Evolutionary conservation across 768 basidiomycete species (phyloP), one percentile per base, ranked within the genome.

Genomic region (Leccinum uliginosum): DNA sequence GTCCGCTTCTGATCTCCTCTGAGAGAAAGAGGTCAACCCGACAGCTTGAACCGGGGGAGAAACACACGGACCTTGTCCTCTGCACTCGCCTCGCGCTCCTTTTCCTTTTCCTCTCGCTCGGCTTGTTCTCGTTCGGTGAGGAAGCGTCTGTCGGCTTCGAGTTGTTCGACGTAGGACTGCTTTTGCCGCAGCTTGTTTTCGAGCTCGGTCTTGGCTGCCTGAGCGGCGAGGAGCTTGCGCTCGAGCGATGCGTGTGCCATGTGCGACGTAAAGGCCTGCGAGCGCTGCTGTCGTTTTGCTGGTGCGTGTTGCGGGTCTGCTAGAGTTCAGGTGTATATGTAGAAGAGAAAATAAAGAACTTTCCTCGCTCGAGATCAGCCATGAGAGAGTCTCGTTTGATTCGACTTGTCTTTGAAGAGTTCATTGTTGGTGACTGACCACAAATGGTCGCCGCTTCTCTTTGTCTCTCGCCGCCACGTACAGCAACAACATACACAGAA

Each of bases 101-200:
- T 68, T 55, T 89, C 84, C 69, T 82, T 87, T 69, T 85, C 86
- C 56, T 84, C 82, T 23, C 82, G 74, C 58, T 90, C 87, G 35
- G 84, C 82, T 50, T 79, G 75, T 67, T 91, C 89, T 4, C 85
- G 71, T 59, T 90, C 87, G 0, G 84, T 74, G 50, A 90, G 77
- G 75, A 78, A 89, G 17, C 86, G 74, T 35, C 89, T 74, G 65
- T 92, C 90, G 17, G 80, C 74, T 63, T 91, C 87, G 10, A 93
- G 75, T 45, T 83, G 73, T 44, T 88, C 87, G 26, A 91, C 78
- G 23, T 73, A 67, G 1, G 77, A 60, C 3, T 89, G 85, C 65
- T 80, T 83, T 69, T 91, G 85, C 30, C 84, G 76, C 4, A 91
- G 73, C 66, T 84, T 85, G 12, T 79, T 77, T 67, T 91, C 87